Evolutionary conservation across 2,329 filamentous ascomycete species (phyloP).

Genomic region (Pseudogymnoascus sp.): DNA sequence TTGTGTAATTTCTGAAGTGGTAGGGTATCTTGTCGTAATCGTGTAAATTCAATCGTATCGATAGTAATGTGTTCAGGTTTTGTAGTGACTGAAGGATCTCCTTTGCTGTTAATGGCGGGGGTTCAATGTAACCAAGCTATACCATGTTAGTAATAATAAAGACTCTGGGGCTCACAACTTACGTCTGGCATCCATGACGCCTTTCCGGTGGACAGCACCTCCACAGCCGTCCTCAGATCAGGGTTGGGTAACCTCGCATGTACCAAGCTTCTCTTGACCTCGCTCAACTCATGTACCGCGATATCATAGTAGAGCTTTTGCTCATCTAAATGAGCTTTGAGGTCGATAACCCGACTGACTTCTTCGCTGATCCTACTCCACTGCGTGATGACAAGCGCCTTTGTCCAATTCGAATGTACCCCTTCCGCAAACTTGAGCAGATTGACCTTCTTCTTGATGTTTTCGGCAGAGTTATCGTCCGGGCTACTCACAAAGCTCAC

Average conservation of each 20-base stretch:
- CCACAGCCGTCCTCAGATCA: conserved; percentile 81
- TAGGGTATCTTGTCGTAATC: conserved; percentile 68
- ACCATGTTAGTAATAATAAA: conserved; percentile 16
- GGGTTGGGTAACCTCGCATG: conserved; percentile 76
- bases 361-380: conserved; percentile 76
- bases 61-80: conserved; percentile 75
- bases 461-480: conserved; percentile 55
- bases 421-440: conserved; percentile 72
- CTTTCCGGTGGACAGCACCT: conserved; percentile 72
- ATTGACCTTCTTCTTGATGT: conserved; percentile 65
- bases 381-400: conserved; percentile 80
- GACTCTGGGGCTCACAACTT: conserved; percentile 28
- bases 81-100: conserved; percentile 68
- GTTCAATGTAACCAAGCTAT: conserved; percentile 68
- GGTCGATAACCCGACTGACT: conserved; percentile 81
- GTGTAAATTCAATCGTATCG: conserved; percentile 74
- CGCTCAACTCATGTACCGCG: conserved; percentile 55
- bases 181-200: conserved; percentile 74
- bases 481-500: conserved; percentile 31
- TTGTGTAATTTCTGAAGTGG: conserved; percentile 69
- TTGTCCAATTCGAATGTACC: conserved; percentile 82
- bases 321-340: conserved; percentile 65
- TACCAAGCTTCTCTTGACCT: conserved; percentile 65
- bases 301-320: conserved; percentile 53
- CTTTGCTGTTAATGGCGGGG: conserved; percentile 60